phyloP scores from a whole-genome alignment of 306 rosid genomes.

The Carpinus fangiana region DNA sequence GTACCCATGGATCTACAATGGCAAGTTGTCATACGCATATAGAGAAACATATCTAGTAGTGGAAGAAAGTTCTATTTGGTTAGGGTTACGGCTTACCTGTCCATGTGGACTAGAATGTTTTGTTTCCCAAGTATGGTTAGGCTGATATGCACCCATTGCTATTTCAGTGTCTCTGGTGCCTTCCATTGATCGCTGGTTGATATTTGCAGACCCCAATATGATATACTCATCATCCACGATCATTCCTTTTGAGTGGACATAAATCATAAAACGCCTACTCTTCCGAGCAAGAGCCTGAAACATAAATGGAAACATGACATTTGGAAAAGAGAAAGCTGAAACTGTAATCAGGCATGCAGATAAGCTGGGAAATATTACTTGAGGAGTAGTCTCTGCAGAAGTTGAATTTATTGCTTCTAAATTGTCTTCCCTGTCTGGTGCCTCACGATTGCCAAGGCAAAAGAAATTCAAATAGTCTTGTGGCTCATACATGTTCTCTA shows the following conservation, averaged over 20 bases:
- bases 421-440: slow-evolving; percentile 25
- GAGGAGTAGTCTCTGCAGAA: slow-evolving; percentile 43
- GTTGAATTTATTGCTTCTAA: slow-evolving; percentile 18
- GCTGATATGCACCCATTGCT: slow-evolving; percentile 92
- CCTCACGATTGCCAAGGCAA: slow-evolving; percentile 92
- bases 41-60: background rate
- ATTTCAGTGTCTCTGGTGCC: slow-evolving; percentile 95
- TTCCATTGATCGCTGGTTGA: slow-evolving; percentile 82
- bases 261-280: slow-evolving; percentile 80
- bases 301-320: slow-evolving; percentile 5
- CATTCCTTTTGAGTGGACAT: slow-evolving; percentile 95
- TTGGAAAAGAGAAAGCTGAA: slow-evolving; percentile 6
- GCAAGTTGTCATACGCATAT: background rate
- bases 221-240: slow-evolving; percentile 95
- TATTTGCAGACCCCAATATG: slow-evolving; percentile 85
- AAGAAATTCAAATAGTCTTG: slow-evolving; percentile 91
- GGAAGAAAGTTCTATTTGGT: background rate
- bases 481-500: slow-evolving; percentile 65
- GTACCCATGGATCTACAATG: slow-evolving; percentile 68
- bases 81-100: slow-evolving; percentile 61
- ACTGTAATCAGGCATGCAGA: background rate
- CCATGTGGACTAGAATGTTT: slow-evolving; percentile 62
- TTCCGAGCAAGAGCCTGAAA: slow-evolving; percentile 56
- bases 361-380: slow-evolving; percentile 35
- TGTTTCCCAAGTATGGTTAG: slow-evolving; percentile 64